A percentile compares a stretch with the other conserved stretches of the same genome.
These are phyloP conservation scores for Gracilaria caudata DNA, from an alignment of 23 red algal species.

Conservation along the genomic window DNA sequence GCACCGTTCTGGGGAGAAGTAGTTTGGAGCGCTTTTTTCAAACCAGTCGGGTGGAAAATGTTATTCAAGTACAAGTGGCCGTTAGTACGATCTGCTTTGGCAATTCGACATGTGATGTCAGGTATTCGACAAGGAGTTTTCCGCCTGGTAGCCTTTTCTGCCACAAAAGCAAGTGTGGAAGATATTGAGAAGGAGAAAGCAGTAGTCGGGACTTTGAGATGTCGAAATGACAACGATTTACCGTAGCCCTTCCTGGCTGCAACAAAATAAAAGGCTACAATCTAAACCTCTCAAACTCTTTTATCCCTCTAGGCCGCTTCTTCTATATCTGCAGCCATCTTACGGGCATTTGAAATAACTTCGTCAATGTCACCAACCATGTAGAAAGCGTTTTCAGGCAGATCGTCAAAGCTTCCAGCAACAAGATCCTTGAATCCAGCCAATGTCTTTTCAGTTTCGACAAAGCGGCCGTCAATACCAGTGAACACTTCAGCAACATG, in stretches of 20 bases:
- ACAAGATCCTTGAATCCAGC: conserved; percentile 95
- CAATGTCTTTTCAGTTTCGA: conserved; percentile 96
- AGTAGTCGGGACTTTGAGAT: not conserved
- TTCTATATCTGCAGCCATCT: conserved; percentile 95
- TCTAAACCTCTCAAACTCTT: conserved; percentile 29
- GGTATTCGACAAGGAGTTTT: conserved; percentile 72
- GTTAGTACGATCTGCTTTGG: conserved; percentile 71
- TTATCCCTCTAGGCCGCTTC: conserved; percentile 47
- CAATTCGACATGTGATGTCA: conserved; percentile 72
- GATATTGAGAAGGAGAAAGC: conserved; percentile 51
- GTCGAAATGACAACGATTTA: conserved; percentile 28
- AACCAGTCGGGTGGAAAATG: conserved; percentile 40
- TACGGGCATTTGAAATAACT: conserved; percentile 82
- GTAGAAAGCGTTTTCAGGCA: conserved; percentile 98
- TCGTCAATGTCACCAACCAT: conserved; percentile 99
- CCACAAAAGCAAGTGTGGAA: conserved; percentile 54
- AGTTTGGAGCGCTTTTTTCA: conserved; percentile 67
- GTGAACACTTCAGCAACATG: conserved; percentile 99
- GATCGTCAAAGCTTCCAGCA: conserved; percentile 92
- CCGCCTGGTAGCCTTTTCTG: conserved; percentile 67
- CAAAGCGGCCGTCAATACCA: conserved; percentile 95
- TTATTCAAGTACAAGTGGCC: conserved; percentile 70
- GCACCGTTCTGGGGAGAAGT: conserved; percentile 94
- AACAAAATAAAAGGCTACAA: conserved; percentile 33
- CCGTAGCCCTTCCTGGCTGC: conserved; percentile 20